Percentiles rank a stretch among this genome's conserved stretches.
Evolutionary conservation across 495 filamentous ascomycete species (phyloP).

Genomic region (Parmelia sp.): DNA sequence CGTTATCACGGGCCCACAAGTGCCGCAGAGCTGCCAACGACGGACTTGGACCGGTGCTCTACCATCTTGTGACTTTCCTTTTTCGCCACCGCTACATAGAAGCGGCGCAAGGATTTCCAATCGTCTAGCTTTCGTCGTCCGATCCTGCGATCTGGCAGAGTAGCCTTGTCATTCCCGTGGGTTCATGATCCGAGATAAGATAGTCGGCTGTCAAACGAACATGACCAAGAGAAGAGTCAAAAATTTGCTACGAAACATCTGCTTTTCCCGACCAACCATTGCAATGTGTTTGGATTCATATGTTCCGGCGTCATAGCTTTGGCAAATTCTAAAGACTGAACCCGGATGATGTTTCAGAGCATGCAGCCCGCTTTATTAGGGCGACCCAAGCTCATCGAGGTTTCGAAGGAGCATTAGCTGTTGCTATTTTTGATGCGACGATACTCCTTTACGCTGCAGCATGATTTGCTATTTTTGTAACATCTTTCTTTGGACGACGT

Average conservation of each 20-base stretch:
- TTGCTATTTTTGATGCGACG: constrained; percentile 10
- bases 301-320: constrained; percentile 15
- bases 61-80: constrained; percentile 5
- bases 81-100: constrained; percentile 4
- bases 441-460: not conserved
- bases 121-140: constrained; percentile 9
- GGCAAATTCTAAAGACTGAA: constrained; percentile 8
- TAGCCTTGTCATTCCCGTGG: constrained; percentile 1
- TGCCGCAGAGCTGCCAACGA: constrained; percentile 4
- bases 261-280: constrained; percentile 4
- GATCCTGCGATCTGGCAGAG: constrained; percentile 14
- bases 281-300: not conserved
- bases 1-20: constrained; percentile 8
- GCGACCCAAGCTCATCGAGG: constrained; percentile 6
- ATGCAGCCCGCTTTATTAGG: constrained; percentile 1
- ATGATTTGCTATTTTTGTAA: constrained; percentile 12
- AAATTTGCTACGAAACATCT: not conserved
- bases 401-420: constrained; percentile 18
- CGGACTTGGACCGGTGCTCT: constrained; percentile 1
- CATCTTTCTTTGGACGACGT: constrained; percentile 7
- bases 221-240: not conserved
- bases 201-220: not conserved
- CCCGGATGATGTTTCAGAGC: constrained; percentile 16
- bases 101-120: constrained; percentile 12
- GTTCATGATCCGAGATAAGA: constrained; percentile 11